Evolutionary conservation across 2,329 filamentous ascomycete species (phyloP).

Genomic region (Neonectria ditissima): DNA sequence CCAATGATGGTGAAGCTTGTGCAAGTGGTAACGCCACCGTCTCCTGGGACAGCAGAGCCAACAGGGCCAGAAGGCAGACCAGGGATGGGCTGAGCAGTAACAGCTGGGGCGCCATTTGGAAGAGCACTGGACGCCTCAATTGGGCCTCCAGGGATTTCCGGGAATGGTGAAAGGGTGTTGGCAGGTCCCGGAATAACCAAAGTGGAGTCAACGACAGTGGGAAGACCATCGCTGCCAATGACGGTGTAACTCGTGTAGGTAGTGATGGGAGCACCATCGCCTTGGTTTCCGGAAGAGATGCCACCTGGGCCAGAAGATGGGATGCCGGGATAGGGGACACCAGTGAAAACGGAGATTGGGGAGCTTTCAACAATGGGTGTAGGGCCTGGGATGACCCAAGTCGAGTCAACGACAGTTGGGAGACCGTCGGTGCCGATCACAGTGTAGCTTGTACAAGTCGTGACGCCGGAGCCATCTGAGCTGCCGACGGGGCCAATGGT

Average conservation of each 20-base stretch:
- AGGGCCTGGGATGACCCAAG: slow-evolving; percentile 30
- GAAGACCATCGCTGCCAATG: slow-evolving; percentile 41
- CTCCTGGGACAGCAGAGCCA: slow-evolving; percentile 24
- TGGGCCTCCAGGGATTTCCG: slow-evolving; percentile 19
- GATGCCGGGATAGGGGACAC: slow-evolving; percentile 15
- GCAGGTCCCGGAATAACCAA: slow-evolving; percentile 45
- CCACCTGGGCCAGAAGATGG: not conserved
- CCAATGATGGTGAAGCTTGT: slow-evolving; percentile 43
- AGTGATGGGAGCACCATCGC: slow-evolving; percentile 28
- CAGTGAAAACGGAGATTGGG: slow-evolving; percentile 21
- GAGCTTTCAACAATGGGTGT: slow-evolving; percentile 17
- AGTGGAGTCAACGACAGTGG: slow-evolving; percentile 50
- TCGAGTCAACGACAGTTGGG: slow-evolving; percentile 36
- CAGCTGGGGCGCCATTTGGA: slow-evolving; percentile 25
- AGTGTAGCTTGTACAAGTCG: slow-evolving; percentile 39
- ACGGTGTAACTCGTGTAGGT: slow-evolving; percentile 47
- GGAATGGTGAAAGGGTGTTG: slow-evolving; percentile 34
- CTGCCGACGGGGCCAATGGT: not conserved
- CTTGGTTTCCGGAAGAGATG: not conserved
- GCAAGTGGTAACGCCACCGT: slow-evolving; percentile 36
- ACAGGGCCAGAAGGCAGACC: slow-evolving; percentile 13
- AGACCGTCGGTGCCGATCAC: slow-evolving; percentile 39
- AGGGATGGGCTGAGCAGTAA: slow-evolving; percentile 25
- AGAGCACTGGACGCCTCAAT: slow-evolving; percentile 33
- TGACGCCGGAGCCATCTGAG: slow-evolving; percentile 5